Evolutionary conservation across 2,329 filamentous ascomycete species (phyloP).

Genomic region (Colletotrichum falcatum): DNA sequence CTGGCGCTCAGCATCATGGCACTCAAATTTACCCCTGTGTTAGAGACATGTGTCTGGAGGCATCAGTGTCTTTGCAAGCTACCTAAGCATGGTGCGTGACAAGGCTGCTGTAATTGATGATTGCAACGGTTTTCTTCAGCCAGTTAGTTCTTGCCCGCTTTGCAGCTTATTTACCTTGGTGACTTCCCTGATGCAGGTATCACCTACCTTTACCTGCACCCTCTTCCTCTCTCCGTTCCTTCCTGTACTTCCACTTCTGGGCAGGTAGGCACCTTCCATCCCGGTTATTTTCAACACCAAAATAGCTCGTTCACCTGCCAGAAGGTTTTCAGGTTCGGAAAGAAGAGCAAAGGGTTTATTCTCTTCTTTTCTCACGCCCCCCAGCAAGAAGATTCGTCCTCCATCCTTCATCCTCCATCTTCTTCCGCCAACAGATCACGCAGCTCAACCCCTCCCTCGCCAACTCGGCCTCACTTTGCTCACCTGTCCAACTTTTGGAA

Average conservation of each 20-base stretch:
- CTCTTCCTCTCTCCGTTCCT: not conserved
- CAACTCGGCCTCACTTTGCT: slow-evolving; percentile 23
- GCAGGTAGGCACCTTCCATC: not conserved
- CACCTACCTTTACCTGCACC: not conserved
- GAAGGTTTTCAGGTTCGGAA: not conserved
- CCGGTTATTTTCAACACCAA: not conserved
- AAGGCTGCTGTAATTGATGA: not conserved
- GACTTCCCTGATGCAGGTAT: not conserved
- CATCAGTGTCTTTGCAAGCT: not conserved
- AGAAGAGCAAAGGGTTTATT: not conserved
- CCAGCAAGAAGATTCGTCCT: not conserved
- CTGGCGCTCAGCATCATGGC: not conserved
- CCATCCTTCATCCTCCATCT: not conserved
- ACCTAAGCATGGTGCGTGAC: not conserved
- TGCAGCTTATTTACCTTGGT: not conserved
- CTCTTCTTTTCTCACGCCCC: not conserved
- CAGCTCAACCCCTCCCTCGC: slow-evolving; percentile 8
- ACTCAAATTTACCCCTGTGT: not conserved
- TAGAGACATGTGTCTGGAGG: not conserved
- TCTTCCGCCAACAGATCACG: slow-evolving; percentile 13
- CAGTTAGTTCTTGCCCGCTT: not conserved
- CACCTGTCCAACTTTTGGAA: slow-evolving; percentile 31
- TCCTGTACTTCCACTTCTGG: not conserved
- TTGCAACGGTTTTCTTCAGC: too few species aligned
- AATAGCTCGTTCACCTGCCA: not conserved